Base-by-base conservation (phyloP, 768 basidiomycete species). In the Pulveroboletus ravenelii region DNA sequence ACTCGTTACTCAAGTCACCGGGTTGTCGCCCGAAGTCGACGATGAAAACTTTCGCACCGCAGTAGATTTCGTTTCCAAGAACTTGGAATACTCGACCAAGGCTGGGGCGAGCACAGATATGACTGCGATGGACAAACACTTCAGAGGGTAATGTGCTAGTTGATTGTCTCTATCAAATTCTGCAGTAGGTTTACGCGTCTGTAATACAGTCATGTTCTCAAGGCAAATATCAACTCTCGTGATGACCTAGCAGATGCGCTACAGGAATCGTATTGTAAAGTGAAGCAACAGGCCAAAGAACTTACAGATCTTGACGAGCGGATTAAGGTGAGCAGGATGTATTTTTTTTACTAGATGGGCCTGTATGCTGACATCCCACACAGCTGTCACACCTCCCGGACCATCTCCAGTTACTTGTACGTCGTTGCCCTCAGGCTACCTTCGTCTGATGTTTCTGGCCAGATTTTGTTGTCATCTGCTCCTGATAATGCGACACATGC, bases 341-440 rank as follows among this genome's bases (percentile, higher is more conserved):
- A 15, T 10, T 23, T 15, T 23, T 15, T 27, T 10, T 29, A 5
- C 15, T n/a, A 10, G 27, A 47, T 25, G n/a, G 9, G 48, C 37
- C 6, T 18, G 3, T 37, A 39, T 45, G 25, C 47, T 54, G 40
- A 62, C 41, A 29, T 25, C 2, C 40, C 20, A 18, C 30, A 7
- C 50, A 87, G 83, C 63, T 70, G 45, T 76, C 82, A 17, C 80
- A 71, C 42, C 69, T 89, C 18, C 86, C 87, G 3, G 80, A 82
- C 58, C 87, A 89, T 66, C 65, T 91, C 6, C 85, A 87, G 51
- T 74, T 90, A 41, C 72, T 91, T 47, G 89, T 89, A 64, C 51
- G 79, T 63, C 3, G 25, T 34, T 31, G 32, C 34, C n/a, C 15
- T 31, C 29, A 6, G 15, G 30, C 18, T 12, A 10, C 31, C 12